phyloP scores from a whole-genome alignment of 345 rosid genomes.

The Lagerstroemia speciosa region DNA sequence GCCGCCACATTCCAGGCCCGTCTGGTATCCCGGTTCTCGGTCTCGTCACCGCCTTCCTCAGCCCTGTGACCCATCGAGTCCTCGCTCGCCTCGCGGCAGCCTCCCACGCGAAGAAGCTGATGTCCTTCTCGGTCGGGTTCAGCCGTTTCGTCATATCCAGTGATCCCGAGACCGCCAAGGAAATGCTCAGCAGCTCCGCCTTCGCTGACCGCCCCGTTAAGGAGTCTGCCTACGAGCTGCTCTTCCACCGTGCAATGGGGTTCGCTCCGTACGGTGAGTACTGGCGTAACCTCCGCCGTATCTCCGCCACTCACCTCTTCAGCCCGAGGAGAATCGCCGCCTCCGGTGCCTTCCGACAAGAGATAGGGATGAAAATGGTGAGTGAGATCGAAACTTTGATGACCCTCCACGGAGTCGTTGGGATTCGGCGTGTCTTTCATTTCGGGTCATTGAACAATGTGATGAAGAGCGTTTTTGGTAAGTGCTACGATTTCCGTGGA shows the following conservation, averaged over 20 bases:
- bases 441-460: constrained; percentile 70
- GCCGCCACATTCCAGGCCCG: constrained; percentile 7
- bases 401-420: constrained; percentile 31
- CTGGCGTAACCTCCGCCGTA: constrained; percentile 81
- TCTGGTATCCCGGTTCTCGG: constrained; percentile 1
- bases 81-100: neutral
- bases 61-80: constrained; percentile 1
- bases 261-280: constrained; percentile 79
- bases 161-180: constrained; percentile 64
- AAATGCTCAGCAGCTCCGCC: constrained; percentile 61
- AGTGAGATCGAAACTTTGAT: constrained; percentile 20
- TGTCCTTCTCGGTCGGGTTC: constrained; percentile 6
- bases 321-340: constrained; percentile 53
- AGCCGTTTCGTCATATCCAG: constrained; percentile 47
- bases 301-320: constrained; percentile 69
- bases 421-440: constrained; percentile 44
- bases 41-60: neutral
- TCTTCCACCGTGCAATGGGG: constrained; percentile 82
- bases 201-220: constrained; percentile 81
- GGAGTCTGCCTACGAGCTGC: constrained; percentile 78
- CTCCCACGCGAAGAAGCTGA: constrained; percentile 4
- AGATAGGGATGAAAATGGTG: constrained; percentile 45
- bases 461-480: constrained; percentile 70
- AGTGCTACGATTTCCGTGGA: constrained; percentile 42
- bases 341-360: constrained; percentile 35